Evolutionary conservation across 228 moss, liverwort and hornwort genomes (phyloP).

Genomic region (Sphagnum fallax): DNA sequence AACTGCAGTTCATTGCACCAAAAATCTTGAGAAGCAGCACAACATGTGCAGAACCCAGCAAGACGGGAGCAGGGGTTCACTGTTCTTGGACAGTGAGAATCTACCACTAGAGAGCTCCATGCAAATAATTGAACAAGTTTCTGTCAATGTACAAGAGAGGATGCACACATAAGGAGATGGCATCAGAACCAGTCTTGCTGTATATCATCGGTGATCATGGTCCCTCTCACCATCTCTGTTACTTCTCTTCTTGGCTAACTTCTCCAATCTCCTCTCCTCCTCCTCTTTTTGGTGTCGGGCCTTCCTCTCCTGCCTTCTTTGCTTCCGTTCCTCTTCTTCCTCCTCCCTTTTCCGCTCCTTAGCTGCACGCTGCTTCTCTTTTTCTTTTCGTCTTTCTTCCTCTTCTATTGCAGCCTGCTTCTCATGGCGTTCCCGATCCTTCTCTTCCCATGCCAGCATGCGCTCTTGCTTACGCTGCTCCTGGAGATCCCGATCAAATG

Average conservation of each 20-base stretch:
- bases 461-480: conserved; percentile 96
- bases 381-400: conserved; percentile 69
- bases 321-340: conserved; percentile 70
- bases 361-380: conserved; percentile 56
- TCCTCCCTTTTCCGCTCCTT: conserved; percentile 43
- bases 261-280: conserved; percentile 37
- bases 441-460: conserved; percentile 77
- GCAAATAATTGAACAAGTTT: too few species aligned
- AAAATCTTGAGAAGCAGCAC: too few species aligned
- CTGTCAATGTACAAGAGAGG: too few species aligned
- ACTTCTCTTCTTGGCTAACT: conserved; percentile 24
- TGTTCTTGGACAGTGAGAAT: too few species aligned
- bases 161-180: too few species aligned
- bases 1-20: too few species aligned
- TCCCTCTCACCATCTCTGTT: not conserved
- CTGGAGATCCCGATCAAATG: conserved; percentile 92
- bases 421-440: conserved; percentile 71
- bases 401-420: conserved; percentile 70
- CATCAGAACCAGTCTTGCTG: too few species aligned
- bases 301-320: conserved; percentile 73
- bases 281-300: conserved; percentile 49
- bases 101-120: too few species aligned
- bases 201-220: too few species aligned
- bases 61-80: too few species aligned
- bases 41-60: too few species aligned